These are phyloP conservation scores for Penicillium sp. DNA, from an alignment of 2,329 filamentous ascomycete genomes.

Conservation along the genomic window DNA sequence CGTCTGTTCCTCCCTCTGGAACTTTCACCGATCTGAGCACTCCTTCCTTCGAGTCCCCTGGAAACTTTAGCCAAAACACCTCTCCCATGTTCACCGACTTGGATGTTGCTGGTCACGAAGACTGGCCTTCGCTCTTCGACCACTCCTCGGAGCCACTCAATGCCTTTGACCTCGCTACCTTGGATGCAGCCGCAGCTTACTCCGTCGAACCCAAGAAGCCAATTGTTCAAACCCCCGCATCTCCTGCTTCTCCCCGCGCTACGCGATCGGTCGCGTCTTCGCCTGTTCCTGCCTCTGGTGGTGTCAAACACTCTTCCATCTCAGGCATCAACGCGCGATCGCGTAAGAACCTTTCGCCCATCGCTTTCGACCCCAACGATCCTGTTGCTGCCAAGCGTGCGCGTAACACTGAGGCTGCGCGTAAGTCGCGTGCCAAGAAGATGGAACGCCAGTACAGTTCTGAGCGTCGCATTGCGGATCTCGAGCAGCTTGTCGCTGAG, in stretches of 20 bases:
- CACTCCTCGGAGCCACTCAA: conserved; percentile 26
- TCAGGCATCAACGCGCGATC: conserved; percentile 71
- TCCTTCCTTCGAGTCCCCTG: conserved; percentile 75
- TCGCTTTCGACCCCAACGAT: conserved; percentile 73
- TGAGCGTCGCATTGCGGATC: conserved; percentile 68
- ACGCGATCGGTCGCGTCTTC: conserved; percentile 31
- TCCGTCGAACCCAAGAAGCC: conserved; percentile 18
- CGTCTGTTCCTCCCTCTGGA: conserved; percentile 77
- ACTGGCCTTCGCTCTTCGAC: conserved; percentile 67
- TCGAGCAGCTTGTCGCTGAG: conserved; percentile 53
- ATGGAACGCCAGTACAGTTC: conserved; percentile 71
- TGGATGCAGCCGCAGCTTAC: conserved; percentile 31
- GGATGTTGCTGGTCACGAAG: conserved; percentile 56
- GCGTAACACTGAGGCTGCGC: conserved; percentile 87
- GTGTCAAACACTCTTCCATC: conserved; percentile 64
- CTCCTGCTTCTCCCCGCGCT: conserved; percentile 31
- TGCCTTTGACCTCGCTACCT: conserved; percentile 30
- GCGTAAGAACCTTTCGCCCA: conserved; percentile 76
- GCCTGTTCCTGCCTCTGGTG: conserved; percentile 25
- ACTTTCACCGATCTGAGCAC: conserved; percentile 83
- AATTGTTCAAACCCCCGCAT: conserved; percentile 27
- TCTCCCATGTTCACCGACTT: conserved; percentile 70
- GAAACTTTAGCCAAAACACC: conserved; percentile 66
- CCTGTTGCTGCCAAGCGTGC: conserved; percentile 85
- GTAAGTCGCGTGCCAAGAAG: conserved; percentile 88